Conservation (phyloP, 495 filamentous ascomycete genomes). For the Trichoderma virens region DNA sequence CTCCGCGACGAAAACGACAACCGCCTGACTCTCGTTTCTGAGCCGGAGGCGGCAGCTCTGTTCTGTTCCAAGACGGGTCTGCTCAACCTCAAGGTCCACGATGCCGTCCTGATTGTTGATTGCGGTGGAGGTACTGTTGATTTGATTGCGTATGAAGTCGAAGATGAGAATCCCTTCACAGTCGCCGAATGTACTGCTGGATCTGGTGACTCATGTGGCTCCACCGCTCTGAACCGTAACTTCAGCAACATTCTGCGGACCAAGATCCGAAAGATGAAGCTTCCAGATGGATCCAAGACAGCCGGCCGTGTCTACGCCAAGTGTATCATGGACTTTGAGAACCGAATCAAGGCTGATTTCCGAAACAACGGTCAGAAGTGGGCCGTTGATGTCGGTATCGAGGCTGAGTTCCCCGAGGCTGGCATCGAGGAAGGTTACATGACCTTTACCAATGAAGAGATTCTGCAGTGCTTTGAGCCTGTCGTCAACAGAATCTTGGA, state of each 20-base stretch:
- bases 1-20: conserved; percentile 70
- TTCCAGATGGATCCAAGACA: conserved; percentile 66
- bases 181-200: conserved; percentile 69
- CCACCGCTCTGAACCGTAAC: conserved; percentile 65
- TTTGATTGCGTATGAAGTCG: conserved; percentile 70
- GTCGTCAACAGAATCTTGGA: conserved; percentile 68
- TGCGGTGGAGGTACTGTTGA: conserved; percentile 70
- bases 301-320: conserved; percentile 69
- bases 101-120: conserved; percentile 67
- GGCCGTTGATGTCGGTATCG: conserved; percentile 70
- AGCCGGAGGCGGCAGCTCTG: conserved; percentile 64
- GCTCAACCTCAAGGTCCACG: conserved; percentile 65
- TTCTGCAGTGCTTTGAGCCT: conserved; percentile 70
- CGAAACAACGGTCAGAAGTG: conserved; percentile 74
- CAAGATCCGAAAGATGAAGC: conserved; percentile 73
- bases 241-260: conserved; percentile 68
- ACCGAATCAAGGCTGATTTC: conserved; percentile 73
- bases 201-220: conserved; percentile 68
- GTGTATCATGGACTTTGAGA: conserved; percentile 77
- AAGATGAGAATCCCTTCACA: conserved; percentile 67
- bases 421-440: conserved; percentile 73
- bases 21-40: conserved; percentile 61
- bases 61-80: conserved; percentile 70
- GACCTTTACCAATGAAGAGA: conserved; percentile 77
- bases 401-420: conserved; percentile 68